phyloP scores from a whole-genome alignment of 2,329 filamentous ascomycete species.

The Rutstroemia sydowiana region DNA sequence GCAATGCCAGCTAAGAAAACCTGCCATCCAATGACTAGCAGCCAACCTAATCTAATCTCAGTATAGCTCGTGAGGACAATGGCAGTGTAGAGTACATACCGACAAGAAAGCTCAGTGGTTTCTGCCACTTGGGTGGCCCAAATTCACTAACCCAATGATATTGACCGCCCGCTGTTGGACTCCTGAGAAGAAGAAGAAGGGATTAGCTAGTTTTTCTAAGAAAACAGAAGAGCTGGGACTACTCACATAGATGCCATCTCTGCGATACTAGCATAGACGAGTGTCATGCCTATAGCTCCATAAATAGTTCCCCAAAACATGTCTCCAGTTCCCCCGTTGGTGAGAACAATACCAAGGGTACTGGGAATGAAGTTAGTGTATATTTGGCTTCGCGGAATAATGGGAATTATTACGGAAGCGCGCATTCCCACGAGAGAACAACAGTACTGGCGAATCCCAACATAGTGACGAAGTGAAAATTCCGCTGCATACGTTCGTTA shows the following conservation, averaged over 20 bases:
- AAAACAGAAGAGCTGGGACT: neutral
- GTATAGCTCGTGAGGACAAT: neutral
- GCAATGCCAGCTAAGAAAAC: conserved; percentile 32
- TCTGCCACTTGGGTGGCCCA: conserved; percentile 39
- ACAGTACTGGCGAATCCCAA: too few species aligned
- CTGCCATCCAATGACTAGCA: conserved; percentile 40
- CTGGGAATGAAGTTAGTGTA: too few species aligned
- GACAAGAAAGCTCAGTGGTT: conserved; percentile 45
- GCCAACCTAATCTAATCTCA: conserved; percentile 33
- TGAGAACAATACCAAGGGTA: too few species aligned
- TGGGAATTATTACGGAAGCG: too few species aligned
- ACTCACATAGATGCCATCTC: conserved; percentile 21
- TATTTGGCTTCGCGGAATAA: too few species aligned
- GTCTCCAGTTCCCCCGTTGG: conserved; percentile 24
- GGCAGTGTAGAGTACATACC: conserved; percentile 24
- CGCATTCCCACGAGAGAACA: too few species aligned
- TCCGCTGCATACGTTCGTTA: too few species aligned
- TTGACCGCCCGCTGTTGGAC: conserved; percentile 49
- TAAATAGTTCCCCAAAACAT: conserved; percentile 33
- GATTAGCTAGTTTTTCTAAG: neutral
- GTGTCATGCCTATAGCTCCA: conserved; percentile 21
- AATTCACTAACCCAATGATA: conserved; percentile 52
- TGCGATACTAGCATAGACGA: conserved; percentile 21
- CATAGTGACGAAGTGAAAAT: too few species aligned
- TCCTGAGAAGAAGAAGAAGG: conserved; percentile 23